Conservation (phyloP, 352 stramenopile species). For the Globisporangium okanoganense region DNA sequence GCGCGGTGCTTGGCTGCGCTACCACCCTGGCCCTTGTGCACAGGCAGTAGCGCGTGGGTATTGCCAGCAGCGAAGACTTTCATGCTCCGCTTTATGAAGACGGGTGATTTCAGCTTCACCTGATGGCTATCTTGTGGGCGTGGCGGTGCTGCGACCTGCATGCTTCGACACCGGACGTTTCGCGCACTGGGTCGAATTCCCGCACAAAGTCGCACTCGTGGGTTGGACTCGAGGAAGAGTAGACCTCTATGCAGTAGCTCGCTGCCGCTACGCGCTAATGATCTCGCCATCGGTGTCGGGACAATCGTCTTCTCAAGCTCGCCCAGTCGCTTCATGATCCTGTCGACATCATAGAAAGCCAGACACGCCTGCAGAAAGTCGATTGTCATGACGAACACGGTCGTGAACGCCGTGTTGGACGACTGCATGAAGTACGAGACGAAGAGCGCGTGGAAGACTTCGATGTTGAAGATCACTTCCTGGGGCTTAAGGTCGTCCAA, state of each 20-base stretch:
- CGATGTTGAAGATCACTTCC: not conserved
- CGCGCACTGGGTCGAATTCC: not conserved
- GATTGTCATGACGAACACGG: not conserved
- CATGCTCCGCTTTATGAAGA: too few species aligned
- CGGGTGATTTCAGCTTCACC: too few species aligned
- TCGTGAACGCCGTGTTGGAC: not conserved
- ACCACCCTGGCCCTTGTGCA: too few species aligned
- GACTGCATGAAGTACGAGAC: not conserved
- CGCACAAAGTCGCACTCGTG: not conserved
- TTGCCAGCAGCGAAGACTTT: too few species aligned
- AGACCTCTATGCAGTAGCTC: not conserved
- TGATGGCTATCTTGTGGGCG: too few species aligned
- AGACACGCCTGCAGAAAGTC: not conserved
- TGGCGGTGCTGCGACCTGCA: too few species aligned
- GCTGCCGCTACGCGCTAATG: not conserved
- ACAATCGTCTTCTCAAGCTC: not conserved
- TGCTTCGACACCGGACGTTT: not conserved
- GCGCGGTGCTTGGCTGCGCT: too few species aligned
- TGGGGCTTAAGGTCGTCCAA: not conserved
- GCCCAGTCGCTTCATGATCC: not conserved
- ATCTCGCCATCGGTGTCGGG: not conserved
- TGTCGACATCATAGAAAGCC: not conserved
- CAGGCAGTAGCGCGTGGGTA: too few species aligned
- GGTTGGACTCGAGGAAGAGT: not conserved
- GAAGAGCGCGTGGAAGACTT: constrained; percentile 2